Evolutionary conservation across 495 filamentous ascomycete species (phyloP).

Genomic region (Tuber borchii): DNA sequence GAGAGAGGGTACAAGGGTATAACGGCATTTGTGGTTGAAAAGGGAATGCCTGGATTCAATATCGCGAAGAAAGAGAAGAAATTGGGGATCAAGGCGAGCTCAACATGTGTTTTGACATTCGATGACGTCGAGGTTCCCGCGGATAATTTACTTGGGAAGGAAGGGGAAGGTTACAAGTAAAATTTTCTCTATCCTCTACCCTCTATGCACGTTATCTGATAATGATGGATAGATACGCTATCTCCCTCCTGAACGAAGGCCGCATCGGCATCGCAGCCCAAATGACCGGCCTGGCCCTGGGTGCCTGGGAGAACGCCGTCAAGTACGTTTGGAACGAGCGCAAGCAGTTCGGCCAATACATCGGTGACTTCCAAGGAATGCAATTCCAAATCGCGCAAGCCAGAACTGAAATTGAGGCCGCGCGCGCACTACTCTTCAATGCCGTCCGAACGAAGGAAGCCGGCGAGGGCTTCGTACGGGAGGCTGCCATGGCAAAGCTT

Average conservation of each 20-base stretch:
- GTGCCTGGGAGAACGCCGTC: slow-evolving; percentile 93
- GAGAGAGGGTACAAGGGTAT: slow-evolving; percentile 91
- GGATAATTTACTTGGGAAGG: slow-evolving; percentile 77
- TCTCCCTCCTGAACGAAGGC: slow-evolving; percentile 91
- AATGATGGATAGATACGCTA: slow-evolving; percentile 58
- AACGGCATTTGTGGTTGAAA: slow-evolving; percentile 91
- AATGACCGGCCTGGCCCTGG: slow-evolving; percentile 94
- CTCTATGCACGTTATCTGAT: background rate
- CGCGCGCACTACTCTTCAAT: slow-evolving; percentile 89
- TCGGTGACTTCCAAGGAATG: slow-evolving; percentile 98
- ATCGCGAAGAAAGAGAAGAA: slow-evolving; percentile 99
- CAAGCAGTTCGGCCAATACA: slow-evolving; percentile 86
- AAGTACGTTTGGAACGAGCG: slow-evolving; percentile 95
- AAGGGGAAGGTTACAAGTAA: slow-evolving; percentile 85
- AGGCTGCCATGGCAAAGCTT: slow-evolving; percentile 98
- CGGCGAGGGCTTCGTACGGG: slow-evolving; percentile 77
- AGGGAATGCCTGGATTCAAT: slow-evolving; percentile 77
- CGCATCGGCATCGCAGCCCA: slow-evolving; percentile 96
- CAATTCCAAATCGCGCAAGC: slow-evolving; percentile 97
- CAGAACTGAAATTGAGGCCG: slow-evolving; percentile 86
- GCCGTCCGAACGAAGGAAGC: slow-evolving; percentile 95
- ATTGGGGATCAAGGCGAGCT: slow-evolving; percentile 88
- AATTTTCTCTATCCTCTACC: background rate
- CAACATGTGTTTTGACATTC: slow-evolving; percentile 94
- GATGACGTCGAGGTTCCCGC: slow-evolving; percentile 89